Conservation (phyloP, 2,329 filamentous ascomycete species). For the Calonectria multiphialidica region DNA sequence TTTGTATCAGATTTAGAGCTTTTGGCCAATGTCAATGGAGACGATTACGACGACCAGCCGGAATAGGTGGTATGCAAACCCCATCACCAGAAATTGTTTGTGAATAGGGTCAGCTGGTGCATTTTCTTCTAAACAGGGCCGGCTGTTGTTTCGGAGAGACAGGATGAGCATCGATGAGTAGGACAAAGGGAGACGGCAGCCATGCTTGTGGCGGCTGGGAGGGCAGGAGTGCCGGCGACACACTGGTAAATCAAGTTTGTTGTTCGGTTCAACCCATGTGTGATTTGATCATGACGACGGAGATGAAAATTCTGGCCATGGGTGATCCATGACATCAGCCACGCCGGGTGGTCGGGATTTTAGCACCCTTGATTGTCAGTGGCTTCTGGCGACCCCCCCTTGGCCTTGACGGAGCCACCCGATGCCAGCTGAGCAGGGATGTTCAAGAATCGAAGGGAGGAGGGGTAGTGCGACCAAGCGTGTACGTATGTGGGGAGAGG, state of each 20-base stretch:
- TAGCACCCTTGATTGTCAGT: slow-evolving; percentile 32
- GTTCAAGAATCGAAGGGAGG: slow-evolving; percentile 16
- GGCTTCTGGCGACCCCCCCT: slow-evolving; percentile 31
- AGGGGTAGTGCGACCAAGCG: slow-evolving; percentile 19
- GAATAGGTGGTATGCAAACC: background rate
- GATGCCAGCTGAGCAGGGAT: slow-evolving; percentile 42
- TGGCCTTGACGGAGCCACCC: slow-evolving; percentile 34
- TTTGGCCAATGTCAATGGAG: background rate
- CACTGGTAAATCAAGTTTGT: slow-evolving; percentile 5
- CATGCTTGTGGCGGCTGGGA: background rate
- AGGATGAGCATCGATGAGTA: background rate
- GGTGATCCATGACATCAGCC: slow-evolving; percentile 44
- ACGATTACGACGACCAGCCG: background rate
- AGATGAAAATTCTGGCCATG: slow-evolving; percentile 25
- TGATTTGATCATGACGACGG: slow-evolving; percentile 13
- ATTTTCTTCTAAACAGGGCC: background rate
- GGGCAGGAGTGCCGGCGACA: background rate
- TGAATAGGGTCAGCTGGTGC: background rate
- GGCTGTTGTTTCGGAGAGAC: background rate
- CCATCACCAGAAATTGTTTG: background rate
- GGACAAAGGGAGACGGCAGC: background rate
- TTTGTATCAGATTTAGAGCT: background rate
- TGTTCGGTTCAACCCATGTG: background rate
- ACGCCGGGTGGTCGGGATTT: slow-evolving; percentile 27
- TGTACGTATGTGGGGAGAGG: slow-evolving; percentile 24